Percentiles rank a stretch among this genome's conserved stretches.
Conservation (phyloP, 306 rosid genomes). For the Castanospermum australe region DNA sequence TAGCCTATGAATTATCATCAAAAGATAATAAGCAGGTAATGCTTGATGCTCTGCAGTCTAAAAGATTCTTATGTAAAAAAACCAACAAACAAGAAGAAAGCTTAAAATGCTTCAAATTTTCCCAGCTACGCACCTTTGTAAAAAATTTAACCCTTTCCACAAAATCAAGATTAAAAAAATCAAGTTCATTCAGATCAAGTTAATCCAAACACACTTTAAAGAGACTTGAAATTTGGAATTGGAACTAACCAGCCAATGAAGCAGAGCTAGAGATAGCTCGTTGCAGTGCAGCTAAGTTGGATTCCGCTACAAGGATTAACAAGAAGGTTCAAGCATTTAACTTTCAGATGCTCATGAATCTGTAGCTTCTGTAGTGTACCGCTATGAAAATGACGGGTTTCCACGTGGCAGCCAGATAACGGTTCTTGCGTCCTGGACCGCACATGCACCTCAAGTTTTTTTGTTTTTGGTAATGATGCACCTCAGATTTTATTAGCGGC, state of each 20-base stretch:
- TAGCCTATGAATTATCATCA: background rate
- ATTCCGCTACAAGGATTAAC: background rate
- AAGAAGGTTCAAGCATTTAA: no score
- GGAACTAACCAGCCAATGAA: conserved; percentile 15
- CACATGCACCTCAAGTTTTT: background rate
- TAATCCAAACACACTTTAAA: no score
- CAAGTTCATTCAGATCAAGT: no score
- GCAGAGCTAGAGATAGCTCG: background rate
- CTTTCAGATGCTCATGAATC: background rate
- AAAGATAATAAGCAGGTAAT: background rate
- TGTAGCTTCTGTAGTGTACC: background rate
- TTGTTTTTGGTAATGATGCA: no score
- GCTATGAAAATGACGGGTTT: no score
- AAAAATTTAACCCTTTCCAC: background rate
- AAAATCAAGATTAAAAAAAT: no score
- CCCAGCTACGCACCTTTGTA: background rate
- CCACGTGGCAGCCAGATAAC: background rate
- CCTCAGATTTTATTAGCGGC: background rate
- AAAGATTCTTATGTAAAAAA: background rate
- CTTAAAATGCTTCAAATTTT: background rate
- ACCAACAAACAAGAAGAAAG: background rate
- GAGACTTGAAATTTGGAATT: conserved; percentile 11
- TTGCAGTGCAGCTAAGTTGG: background rate
- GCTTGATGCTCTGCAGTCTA: background rate
- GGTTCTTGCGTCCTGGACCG: background rate